Evolutionary conservation across 1,284 basidiomycete species (phyloP), one percentile per base, ranked within the genome.

Genomic region (Tetrapyrgos nigripes): DNA sequence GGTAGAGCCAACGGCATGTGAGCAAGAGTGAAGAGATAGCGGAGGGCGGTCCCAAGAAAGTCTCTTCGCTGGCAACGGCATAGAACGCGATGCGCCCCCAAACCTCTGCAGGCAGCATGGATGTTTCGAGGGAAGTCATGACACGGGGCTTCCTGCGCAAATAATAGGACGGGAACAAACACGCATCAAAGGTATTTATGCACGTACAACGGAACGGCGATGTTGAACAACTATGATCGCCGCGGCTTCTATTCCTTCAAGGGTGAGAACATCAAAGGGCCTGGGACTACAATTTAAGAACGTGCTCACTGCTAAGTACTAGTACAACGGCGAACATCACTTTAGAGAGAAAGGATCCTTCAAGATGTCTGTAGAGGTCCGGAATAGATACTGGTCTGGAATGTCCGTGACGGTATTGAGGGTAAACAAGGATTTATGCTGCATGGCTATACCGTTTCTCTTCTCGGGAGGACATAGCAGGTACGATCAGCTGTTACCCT

Each of bases 1-100:
- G 53, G 66, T 85, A 63, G 43, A 91, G 57, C 14, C 72, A 64
- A 23, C 74, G 76, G 62, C 79, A 89, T 5, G 84, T 76, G 53
- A 76, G 76, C 33, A 86, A 76, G 23, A 90, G 76, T 8, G 81
- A 64, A 31, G 74, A 60, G 60, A 88, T 73, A 50, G 68, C 71
- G 14, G 62, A 59, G 9, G 79, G 80, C 3, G 80, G 80, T 0
- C 81, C 80, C 1, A 76, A 68, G 58, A 78, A 72, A 1, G 73
- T 70, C 54, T 68, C 67, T 17, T 66, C 52, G 5, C 66, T 66
- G 13, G 72, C 66, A 5, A 75, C 68, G 24, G 72, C 55, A 62
- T 78, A 66, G 59, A 76, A 76, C 5, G 75, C 79, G 29, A 83
- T 75, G 53, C 69, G 66, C 63, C 78, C 71, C 65, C 80, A 70